phyloP scores from a whole-genome alignment of 148 eudicot genomes.

The Vaccinium myrtillus region DNA sequence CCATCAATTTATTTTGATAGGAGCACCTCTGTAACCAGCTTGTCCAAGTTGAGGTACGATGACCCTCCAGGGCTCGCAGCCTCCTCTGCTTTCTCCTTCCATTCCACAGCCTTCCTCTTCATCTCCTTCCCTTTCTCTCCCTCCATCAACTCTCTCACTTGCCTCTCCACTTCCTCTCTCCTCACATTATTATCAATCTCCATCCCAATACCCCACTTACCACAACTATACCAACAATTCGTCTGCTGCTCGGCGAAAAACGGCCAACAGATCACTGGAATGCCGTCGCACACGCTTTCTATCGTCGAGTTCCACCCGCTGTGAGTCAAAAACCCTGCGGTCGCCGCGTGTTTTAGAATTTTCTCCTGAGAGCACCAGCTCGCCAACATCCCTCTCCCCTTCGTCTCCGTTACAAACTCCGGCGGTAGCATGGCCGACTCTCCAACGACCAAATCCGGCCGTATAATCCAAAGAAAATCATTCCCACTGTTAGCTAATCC shows the following conservation, averaged over 20 bases:
- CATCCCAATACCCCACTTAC: conserved; percentile 35
- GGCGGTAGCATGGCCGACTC: conserved; percentile 35
- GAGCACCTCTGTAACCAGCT: conserved; percentile 17
- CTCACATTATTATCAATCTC: conserved; percentile 33
- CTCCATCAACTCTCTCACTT: conserved; percentile 35
- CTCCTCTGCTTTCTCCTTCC: conserved; percentile 31
- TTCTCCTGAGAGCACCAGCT: conserved; percentile 56
- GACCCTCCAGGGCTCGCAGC: conserved; percentile 23
- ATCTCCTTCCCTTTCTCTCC: conserved; percentile 33
- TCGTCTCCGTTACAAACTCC: conserved; percentile 38
- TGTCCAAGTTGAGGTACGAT: conserved; percentile 25
- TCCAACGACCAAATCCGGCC: conserved; percentile 50
- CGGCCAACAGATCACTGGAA: conserved; percentile 41
- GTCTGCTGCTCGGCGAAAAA: conserved; percentile 42
- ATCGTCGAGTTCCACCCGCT: conserved; percentile 39
- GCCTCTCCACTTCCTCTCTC: conserved; percentile 32
- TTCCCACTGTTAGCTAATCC: conserved; percentile 61
- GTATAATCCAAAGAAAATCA: conserved; percentile 55
- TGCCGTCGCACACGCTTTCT: conserved; percentile 24
- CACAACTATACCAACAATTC: conserved; percentile 30
- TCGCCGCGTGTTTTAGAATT: conserved; percentile 36
- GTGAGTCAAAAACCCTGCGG: conserved; percentile 46
- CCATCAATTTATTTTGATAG: background rate
- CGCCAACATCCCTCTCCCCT: conserved; percentile 37
- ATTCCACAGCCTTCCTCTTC: conserved; percentile 23